Conservation (phyloP, 169 alveolate genomes). For the Toxoplasma gondii region DNA sequence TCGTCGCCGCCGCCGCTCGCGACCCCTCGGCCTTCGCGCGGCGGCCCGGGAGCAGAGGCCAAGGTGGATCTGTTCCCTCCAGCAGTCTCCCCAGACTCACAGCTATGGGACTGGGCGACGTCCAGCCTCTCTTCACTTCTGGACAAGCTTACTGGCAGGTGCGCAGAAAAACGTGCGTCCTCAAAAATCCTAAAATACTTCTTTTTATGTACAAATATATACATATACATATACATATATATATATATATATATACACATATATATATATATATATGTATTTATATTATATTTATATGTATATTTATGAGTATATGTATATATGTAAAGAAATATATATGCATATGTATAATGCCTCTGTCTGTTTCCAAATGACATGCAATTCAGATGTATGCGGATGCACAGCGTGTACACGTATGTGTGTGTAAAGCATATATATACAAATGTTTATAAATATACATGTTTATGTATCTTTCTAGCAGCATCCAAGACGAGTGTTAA, state of each 20-base stretch:
- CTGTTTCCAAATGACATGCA: too few species aligned
- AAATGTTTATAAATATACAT: background rate
- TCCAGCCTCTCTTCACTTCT: slow-evolving; percentile 56
- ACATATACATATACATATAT: background rate
- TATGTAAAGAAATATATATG: too few species aligned
- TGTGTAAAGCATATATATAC: background rate
- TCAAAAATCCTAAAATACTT: background rate
- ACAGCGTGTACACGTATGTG: too few species aligned
- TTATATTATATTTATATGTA: background rate
- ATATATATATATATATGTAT: too few species aligned
- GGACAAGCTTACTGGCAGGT: slow-evolving; percentile 62
- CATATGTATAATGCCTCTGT: too few species aligned
- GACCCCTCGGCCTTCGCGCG: slow-evolving; percentile 15
- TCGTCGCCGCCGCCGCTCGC: slow-evolving; percentile 25
- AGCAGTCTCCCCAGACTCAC: background rate
- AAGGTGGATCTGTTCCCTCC: background rate
- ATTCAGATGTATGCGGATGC: too few species aligned
- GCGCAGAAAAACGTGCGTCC: background rate
- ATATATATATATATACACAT: background rate
- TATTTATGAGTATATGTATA: background rate
- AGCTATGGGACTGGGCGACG: slow-evolving; percentile 26
- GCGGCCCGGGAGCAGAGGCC: background rate
- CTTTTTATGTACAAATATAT: too few species aligned
- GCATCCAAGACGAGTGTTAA: background rate
- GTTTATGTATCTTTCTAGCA: background rate